Percentiles rank a stretch among this genome's conserved stretches.
Evolutionary conservation across 495 filamentous ascomycete species (phyloP).

Genomic region (Cryomyces minteri): DNA sequence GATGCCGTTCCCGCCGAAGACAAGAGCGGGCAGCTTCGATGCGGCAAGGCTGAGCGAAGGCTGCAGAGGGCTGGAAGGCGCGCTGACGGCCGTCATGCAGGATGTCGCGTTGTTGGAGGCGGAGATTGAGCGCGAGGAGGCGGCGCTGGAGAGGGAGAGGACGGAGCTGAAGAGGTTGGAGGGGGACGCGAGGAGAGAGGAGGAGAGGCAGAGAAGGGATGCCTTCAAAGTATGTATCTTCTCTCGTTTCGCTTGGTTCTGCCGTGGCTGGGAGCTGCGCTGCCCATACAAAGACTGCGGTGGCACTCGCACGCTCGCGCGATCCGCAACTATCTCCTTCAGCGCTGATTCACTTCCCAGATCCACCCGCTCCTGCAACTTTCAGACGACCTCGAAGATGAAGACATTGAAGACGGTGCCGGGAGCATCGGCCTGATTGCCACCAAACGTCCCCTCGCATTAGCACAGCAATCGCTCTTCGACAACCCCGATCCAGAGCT

Average conservation of each 20-base stretch:
- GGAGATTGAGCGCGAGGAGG: conserved; percentile 35
- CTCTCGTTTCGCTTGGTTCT: conserved; percentile 1
- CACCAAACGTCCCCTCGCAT: neutral
- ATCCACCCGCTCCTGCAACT: neutral
- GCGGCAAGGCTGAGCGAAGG: conserved; percentile 35
- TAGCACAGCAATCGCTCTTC: conserved; percentile 2
- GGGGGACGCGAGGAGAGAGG: conserved; percentile 31
- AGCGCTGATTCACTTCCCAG: conserved; percentile 9
- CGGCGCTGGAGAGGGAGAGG: conserved; percentile 29
- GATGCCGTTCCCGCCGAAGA: conserved; percentile 40
- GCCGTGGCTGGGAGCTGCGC: neutral
- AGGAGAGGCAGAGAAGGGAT: conserved; percentile 25
- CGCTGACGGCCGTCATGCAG: conserved; percentile 34
- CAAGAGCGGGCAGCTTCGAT: conserved; percentile 39
- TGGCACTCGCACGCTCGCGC: too few species aligned
- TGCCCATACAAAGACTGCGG: too few species aligned
- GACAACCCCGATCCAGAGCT: conserved; percentile 16
- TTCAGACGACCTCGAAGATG: neutral
- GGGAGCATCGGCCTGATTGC: conserved; percentile 10
- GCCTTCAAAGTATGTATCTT: conserved; percentile 24
- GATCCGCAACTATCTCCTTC: too few species aligned
- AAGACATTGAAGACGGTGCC: conserved; percentile 8
- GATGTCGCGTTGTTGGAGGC: conserved; percentile 32
- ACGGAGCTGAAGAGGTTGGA: conserved; percentile 32
- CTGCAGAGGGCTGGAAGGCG: conserved; percentile 30